phyloP scores from a whole-genome alignment of 352 stramenopile genomes.

The Pythium phragmiticola region DNA sequence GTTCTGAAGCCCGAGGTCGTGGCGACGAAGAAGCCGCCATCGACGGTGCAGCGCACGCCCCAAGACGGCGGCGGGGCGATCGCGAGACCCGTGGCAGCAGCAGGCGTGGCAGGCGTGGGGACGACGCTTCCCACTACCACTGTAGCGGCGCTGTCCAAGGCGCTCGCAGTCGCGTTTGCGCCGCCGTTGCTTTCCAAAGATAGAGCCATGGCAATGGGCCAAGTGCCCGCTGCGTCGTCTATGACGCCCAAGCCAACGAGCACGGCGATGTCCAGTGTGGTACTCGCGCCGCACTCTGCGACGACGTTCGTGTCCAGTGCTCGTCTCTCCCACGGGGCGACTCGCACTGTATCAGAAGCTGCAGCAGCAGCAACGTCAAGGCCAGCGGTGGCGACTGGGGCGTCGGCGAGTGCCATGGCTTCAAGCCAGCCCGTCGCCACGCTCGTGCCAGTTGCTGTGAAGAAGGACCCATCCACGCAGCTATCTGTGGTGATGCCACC shows the following conservation, averaged over 20 bases:
- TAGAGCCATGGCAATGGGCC: not conserved
- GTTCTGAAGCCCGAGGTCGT: constrained; percentile 10
- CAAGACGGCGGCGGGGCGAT: not conserved
- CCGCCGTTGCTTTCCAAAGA: not conserved
- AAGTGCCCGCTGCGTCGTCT: not conserved
- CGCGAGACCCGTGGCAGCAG: not conserved
- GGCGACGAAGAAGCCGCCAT: not conserved
- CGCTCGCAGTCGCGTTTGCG: constrained; percentile 12
- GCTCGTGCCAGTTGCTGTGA: not conserved
- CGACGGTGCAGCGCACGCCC: not conserved
- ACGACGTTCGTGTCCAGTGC: too few species aligned
- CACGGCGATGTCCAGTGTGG: not conserved
- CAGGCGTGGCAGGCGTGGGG: not conserved
- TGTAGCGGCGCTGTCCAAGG: constrained; percentile 5
- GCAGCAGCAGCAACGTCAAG: not conserved
- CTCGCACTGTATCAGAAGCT: not conserved
- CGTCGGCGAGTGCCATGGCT: too few species aligned
- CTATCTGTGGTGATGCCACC: not conserved
- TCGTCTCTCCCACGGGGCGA: not conserved
- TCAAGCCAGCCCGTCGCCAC: not conserved
- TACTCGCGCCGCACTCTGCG: too few species aligned
- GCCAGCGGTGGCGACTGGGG: too few species aligned
- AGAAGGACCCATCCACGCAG: not conserved
- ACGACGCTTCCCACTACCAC: not conserved
- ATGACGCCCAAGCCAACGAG: not conserved